Evolutionary conservation across 306 rosid genomes (phyloP), one percentile per base, ranked within the genome.

Genomic region (Malus sieversii): DNA sequence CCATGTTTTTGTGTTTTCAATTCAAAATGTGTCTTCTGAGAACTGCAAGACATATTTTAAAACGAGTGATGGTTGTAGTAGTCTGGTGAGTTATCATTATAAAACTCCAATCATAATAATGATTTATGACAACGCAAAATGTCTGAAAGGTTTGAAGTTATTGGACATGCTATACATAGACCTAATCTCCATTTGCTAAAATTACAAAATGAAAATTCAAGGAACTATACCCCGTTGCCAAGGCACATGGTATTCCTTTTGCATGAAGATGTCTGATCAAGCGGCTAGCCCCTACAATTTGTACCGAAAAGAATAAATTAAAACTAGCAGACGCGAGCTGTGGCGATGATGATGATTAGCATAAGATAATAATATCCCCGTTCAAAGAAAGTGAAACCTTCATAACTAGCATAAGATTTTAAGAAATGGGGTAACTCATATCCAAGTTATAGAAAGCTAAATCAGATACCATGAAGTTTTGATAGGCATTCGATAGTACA

Each of bases 211-310:
- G 27, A 71, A 72, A 62, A 73, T 22, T 7, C 23, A 57, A 73
- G 74, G 40, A 82, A 77, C 61, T 62, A 16, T 86, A 88, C 99
- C 99, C 97, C 11, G 99, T 88, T 59, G 97, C 99, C 87, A 95
- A 66, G 62, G 83, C 77, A 66, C 92, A 86, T 33, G 97, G 92
- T 69, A 95, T 73, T 80, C 97, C 91, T 76, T 89, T 90, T 59
- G 87, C 87, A 82, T 92, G 93, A 66, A 95, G 93, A 85, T 90
- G 91, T 65, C 40, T 80, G 84, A 95, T 74, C 85, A 95, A 82
- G 70, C 87, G 87, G 78, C 91, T 82, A 33, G 90, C 97, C 67
- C 99, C 99, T 95, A 77, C 65, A 16, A 78, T 40, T 65, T 38
- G 58, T 51, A 33, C 8, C 58, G 6, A 55, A 2, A 10, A 8